phyloP scores from a whole-genome alignment of 2,329 filamentous ascomycete genomes.

The Fusarium setosum region DNA sequence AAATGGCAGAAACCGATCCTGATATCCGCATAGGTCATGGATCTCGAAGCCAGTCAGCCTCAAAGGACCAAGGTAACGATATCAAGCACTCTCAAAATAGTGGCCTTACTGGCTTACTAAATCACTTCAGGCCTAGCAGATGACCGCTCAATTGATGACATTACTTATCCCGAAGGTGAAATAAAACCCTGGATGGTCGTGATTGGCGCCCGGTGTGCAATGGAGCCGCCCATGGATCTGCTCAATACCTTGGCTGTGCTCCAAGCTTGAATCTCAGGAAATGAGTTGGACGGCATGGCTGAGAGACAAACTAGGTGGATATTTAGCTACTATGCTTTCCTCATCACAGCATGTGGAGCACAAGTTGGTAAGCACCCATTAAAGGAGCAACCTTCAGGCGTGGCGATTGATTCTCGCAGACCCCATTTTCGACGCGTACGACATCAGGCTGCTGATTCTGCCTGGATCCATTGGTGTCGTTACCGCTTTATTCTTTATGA shows the following conservation, averaged over 20 bases:
- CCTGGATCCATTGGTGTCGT: slow-evolving; percentile 68
- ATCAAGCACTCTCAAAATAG: too few species aligned
- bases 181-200: slow-evolving; percentile 74
- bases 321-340: slow-evolving; percentile 20
- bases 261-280: slow-evolving; percentile 67
- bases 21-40: too few species aligned
- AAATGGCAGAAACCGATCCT: too few species aligned
- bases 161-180: slow-evolving; percentile 13
- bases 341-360: slow-evolving; percentile 17
- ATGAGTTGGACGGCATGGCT: background rate
- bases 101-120: too few species aligned
- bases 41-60: too few species aligned
- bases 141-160: background rate
- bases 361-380: slow-evolving; percentile 5
- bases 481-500: slow-evolving; percentile 66
- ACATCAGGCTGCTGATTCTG: slow-evolving; percentile 68
- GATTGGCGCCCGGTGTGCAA: slow-evolving; percentile 74
- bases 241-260: slow-evolving; percentile 75
- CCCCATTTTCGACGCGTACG: slow-evolving; percentile 76
- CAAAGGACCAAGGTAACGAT: too few species aligned
- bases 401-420: background rate
- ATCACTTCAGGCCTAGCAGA: background rate
- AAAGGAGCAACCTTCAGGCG: fast-evolving
- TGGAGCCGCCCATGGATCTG: slow-evolving; percentile 73
- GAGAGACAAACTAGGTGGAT: slow-evolving; percentile 20